phyloP scores from a whole-genome alignment of 768 basidiomycete species.

The Amanita rimosa region DNA sequence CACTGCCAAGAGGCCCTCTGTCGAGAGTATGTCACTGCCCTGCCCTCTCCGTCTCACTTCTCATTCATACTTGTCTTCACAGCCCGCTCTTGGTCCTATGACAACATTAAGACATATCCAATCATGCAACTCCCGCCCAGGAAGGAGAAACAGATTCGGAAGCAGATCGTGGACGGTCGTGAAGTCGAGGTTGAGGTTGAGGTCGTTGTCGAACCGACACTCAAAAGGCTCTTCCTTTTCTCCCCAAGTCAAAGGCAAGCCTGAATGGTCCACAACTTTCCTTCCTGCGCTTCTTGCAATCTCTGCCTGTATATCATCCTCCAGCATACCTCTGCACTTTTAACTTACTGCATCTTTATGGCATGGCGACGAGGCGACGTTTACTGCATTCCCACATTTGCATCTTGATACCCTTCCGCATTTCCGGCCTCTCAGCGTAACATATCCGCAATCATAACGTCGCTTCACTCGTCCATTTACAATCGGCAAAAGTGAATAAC shows the following conservation, averaged over 20 bases:
- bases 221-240: constrained; percentile 65
- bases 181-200: constrained; percentile 47
- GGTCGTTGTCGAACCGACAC: constrained; percentile 41
- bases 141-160: constrained; percentile 46
- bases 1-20: constrained; percentile 25
- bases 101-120: constrained; percentile 59
- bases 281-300: neutral
- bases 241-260: constrained; percentile 19
- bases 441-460: neutral
- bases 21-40: constrained; percentile 32
- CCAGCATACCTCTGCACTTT: constrained; percentile 4
- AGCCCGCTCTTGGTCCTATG: constrained; percentile 73
- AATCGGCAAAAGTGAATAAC: constrained; percentile 5
- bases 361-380: constrained; percentile 4
- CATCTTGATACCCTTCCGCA: constrained; percentile 5
- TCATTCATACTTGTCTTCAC: constrained; percentile 3
- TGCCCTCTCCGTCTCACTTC: constrained; percentile 1
- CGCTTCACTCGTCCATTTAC: neutral
- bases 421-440: too few relatives aligned
- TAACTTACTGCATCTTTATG: constrained; percentile 5
- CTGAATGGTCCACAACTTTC: neutral
- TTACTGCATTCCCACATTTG: neutral
- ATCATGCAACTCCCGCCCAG: constrained; percentile 44
- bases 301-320: constrained; percentile 1
- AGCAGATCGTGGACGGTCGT: constrained; percentile 35